phyloP scores from a whole-genome alignment of 352 stramenopile species.

The Pythium monospermum region DNA sequence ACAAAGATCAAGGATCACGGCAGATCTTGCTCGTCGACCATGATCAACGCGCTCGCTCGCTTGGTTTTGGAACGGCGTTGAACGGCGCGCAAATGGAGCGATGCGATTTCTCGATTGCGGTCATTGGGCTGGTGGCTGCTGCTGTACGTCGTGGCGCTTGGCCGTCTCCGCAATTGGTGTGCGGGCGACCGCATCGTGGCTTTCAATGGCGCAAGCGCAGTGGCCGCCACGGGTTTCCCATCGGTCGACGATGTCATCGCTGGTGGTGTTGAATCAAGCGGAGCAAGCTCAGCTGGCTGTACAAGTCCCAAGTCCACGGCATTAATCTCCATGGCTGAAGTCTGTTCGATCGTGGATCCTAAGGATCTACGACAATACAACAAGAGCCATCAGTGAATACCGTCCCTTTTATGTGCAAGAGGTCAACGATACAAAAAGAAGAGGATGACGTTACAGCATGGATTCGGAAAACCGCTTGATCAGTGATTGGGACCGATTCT shows the following conservation, averaged over 20 bases:
- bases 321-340: too few species aligned
- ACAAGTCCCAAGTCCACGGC: background rate
- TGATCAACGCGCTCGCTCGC: slow-evolving; percentile 22
- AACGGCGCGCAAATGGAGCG: slow-evolving; percentile 48
- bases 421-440: background rate
- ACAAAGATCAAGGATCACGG: slow-evolving; percentile 3
- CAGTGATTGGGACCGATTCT: slow-evolving; percentile 16
- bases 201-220: slow-evolving; percentile 10
- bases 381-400: too few species aligned
- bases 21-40: slow-evolving; percentile 29
- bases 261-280: background rate
- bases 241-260: background rate
- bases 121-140: slow-evolving; percentile 14
- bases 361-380: too few species aligned
- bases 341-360: too few species aligned
- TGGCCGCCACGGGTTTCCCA: background rate
- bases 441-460: slow-evolving; percentile 18
- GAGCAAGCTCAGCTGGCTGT: background rate
- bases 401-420: background rate
- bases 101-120: slow-evolving; percentile 62
- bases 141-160: background rate
- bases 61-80: slow-evolving; percentile 44
- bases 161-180: background rate
- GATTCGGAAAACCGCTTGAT: slow-evolving; percentile 28
- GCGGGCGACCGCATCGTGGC: background rate